A percentile compares a stretch with the other conserved stretches of the same genome.
These are phyloP conservation scores for Dillenia turbinata DNA, from an alignment of 164 flowering plant species.

Conservation along the genomic window DNA sequence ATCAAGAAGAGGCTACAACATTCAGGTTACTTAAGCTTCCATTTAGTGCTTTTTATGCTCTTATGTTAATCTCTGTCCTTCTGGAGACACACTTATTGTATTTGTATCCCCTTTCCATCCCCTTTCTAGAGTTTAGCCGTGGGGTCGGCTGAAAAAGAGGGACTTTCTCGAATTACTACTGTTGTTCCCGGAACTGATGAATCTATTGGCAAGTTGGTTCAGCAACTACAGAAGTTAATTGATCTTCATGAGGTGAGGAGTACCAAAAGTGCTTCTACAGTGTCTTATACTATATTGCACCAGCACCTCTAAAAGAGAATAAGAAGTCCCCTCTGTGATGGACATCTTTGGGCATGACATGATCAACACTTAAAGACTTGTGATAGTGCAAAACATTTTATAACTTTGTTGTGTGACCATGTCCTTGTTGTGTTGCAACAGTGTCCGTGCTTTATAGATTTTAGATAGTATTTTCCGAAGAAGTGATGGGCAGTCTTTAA, in stretches of 20 bases:
- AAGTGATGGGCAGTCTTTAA: no score
- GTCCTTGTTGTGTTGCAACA: no score
- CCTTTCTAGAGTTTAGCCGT: conserved; percentile 99
- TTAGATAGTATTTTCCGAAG: no score
- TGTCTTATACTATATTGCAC: no score
- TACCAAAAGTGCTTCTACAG: no score
- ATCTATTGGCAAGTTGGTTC: conserved; percentile 81
- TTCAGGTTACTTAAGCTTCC: conserved; percentile 54
- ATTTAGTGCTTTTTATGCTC: background rate
- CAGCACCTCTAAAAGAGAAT: no score
- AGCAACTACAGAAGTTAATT: conserved; percentile 80
- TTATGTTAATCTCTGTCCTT: background rate
- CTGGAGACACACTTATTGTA: background rate
- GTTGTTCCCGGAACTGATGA: conserved; percentile 97
- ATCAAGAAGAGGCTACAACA: conserved; percentile 89
- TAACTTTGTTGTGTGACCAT: no score
- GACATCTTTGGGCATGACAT: no score
- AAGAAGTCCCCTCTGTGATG: no score
- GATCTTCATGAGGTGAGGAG: conserved; percentile 74
- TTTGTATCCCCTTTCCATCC: conserved; percentile 7
- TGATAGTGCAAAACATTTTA: no score
- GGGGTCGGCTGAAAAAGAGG: conserved; percentile 85
- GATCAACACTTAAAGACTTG: no score
- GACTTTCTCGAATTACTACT: conserved; percentile 88
- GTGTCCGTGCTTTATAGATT: no score